Evolutionary conservation across 768 basidiomycete species (phyloP), one percentile per base, ranked within the genome.

Genomic region (Kondoa subrosea): DNA sequence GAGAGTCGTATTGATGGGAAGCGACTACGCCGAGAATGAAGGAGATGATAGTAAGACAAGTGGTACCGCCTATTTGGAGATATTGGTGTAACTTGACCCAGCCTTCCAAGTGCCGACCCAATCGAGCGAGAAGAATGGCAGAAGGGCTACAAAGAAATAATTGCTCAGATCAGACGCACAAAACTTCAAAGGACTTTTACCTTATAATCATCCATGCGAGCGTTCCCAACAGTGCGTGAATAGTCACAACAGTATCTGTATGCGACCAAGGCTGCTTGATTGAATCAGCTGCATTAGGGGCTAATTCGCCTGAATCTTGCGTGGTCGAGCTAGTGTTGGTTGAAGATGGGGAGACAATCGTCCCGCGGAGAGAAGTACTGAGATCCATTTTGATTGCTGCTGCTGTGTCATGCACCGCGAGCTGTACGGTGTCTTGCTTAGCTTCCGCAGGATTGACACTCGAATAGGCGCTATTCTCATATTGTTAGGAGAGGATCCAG

Each of bases 61-160:
- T 12, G 16, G 64, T 65, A n/a, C 34, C 33, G 25, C 14, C 15
- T 26, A 8, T 12, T 34, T 65, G 64, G 29, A 65, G 34, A 16
- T 3, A 29, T 58, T 27, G 56, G 25, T 65, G 64, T 21, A 59
- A 3, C 25, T 65, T 65, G 30, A 65, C 64, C 64, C 64, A 65
- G 14, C 64, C 64, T 16, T 3, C 4, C 21, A 16, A 4, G 15
- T 65, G 17, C 25, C 64, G 64, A 17, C 64, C 64, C 17, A 65
- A 32, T 4, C 64, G 56, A 27, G 33, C 64, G 4, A 65, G 30
- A 3, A 40, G 56, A 12, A 65, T 27, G 40, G 34, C 25, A 30
- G 34, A 58, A 12, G 64, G 34, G 40, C 40, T 50, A 21, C 21
- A 50, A 21, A 14, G 30, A 40, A 64, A 64, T 30, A 25, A 64